Evolutionary conservation across 495 filamentous ascomycete genomes (phyloP), one percentile per base, ranked within the genome.

Genomic region (Pseudomonodictys pantanalensis): DNA sequence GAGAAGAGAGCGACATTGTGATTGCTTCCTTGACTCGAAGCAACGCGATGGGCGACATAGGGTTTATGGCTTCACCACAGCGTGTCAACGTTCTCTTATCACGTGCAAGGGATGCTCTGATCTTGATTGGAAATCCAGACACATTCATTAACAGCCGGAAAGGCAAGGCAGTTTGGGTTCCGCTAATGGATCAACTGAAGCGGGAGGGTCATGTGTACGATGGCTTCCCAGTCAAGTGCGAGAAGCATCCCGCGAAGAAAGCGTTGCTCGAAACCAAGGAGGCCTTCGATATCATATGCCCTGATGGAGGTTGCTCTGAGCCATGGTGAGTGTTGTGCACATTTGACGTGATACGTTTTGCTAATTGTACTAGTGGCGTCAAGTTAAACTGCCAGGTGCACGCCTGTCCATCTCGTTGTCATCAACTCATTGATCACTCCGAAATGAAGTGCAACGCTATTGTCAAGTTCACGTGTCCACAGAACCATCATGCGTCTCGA

Each of bases 1-100:
- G 89, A 2, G 88, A 92, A 61, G 88, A 92, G 56, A 86, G 82
- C 46, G 81, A 91, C 5, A 87, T 91, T 24, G 86, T 91, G 1
- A 77, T 92, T 30, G 83, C 71, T 0, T 82, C 80, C 0, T 68
- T 91, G 4, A 89, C 86, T 0, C 74, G 89, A 10, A 86, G 86
- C 67, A 92, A 91, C 61, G 58, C 70, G 1, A 52, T 56, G 0
- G 76, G 80, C 0, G 85, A 90, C 33, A 87, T 90, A 32, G 88
- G 89, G 0, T 92, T 92, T 71, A 88, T 92, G 84, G 59, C 76
- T 9, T 73, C 83, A 0, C 82, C 84, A 0, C 77, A 92, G 62
- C 74, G 89, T 7, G 58, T 91, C 0, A 91, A 90, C 55, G 88
- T 92, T 0, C 75, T 91, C 0, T 68, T 91, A 0, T 90, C 87